phyloP scores from a whole-genome alignment of 768 basidiomycete species.

The Lactarius tabidus region DNA sequence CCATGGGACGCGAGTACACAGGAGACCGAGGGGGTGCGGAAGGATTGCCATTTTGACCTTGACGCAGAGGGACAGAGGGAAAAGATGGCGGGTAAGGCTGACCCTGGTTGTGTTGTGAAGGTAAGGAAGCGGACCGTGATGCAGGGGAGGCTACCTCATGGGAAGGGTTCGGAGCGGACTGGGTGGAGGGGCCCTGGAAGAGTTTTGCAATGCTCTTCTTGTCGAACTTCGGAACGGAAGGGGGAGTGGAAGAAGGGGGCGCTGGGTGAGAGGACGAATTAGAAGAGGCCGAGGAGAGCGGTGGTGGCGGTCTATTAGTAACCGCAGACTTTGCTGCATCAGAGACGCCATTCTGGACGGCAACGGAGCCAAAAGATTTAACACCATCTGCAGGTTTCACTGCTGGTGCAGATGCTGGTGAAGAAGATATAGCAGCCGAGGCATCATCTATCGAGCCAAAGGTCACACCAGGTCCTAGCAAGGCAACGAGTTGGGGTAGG shows the following conservation, averaged over 20 bases:
- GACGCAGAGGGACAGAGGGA: conserved; percentile 17
- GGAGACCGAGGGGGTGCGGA: conserved; percentile 54
- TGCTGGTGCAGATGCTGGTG: conserved; percentile 63
- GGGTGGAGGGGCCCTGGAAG: conserved; percentile 47
- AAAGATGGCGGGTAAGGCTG: conserved; percentile 21
- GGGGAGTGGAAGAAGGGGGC: conserved; percentile 25
- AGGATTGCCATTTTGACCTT: conserved; percentile 24
- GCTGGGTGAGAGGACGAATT: conserved; percentile 29
- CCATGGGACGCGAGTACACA: conserved; percentile 53
- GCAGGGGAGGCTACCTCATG: conserved; percentile 38
- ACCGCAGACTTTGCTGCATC: conserved; percentile 22
- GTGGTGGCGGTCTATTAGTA: conserved; percentile 22
- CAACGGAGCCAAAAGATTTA: conserved; percentile 77
- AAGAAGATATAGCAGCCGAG: conserved; percentile 72
- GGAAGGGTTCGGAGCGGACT: conserved; percentile 23
- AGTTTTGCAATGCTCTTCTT: conserved; percentile 57
- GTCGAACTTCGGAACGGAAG: conserved; percentile 33
- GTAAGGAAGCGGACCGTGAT: conserved; percentile 47
- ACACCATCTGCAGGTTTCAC: conserved; percentile 63
- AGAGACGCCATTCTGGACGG: conserved; percentile 42
- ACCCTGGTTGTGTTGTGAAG: conserved; percentile 35
- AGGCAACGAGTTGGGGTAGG: conserved; percentile 16
- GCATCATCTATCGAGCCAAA: conserved; percentile 91
- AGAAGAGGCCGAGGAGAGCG: conserved; percentile 33
- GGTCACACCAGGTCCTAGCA: conserved; percentile 62